Conservation (phyloP, 2,329 filamentous ascomycete species). For the Aspergillus sp. region DNA sequence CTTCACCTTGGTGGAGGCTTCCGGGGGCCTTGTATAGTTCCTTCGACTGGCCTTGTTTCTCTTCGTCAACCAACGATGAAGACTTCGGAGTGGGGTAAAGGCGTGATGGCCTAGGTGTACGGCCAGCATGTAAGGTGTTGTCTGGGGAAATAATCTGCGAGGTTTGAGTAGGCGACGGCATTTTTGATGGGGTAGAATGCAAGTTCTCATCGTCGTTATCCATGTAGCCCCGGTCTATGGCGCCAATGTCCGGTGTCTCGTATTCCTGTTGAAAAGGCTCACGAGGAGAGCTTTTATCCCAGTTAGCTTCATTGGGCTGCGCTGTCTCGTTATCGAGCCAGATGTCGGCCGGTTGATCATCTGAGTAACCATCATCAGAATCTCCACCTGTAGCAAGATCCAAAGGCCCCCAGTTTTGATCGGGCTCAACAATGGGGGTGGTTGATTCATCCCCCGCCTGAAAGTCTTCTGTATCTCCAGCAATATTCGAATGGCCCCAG, state of each 20-base stretch:
- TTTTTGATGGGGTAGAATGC: constrained; percentile 30
- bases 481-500: not conserved
- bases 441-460: too few relatives aligned
- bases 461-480: too few relatives aligned
- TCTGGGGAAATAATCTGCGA: constrained; percentile 22
- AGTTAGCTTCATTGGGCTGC: constrained; percentile 4
- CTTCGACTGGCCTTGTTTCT: constrained; percentile 14
- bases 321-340: constrained; percentile 5
- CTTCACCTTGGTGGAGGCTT: not conserved
- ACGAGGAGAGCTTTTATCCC: constrained; percentile 10
- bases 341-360: constrained; percentile 13
- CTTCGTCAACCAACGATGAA: constrained; percentile 35
- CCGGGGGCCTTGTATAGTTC: too few relatives aligned
- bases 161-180: constrained; percentile 25
- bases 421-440: constrained; percentile 4
- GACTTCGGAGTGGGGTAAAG: constrained; percentile 38
- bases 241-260: constrained; percentile 25
- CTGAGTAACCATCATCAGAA: constrained; percentile 16
- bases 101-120: constrained; percentile 26
- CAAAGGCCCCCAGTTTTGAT: constrained; percentile 19
- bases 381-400: constrained; percentile 24
- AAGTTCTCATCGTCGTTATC: constrained; percentile 21
- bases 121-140: constrained; percentile 29
- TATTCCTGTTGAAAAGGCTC: constrained; percentile 20
- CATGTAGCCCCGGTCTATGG: constrained; percentile 22